Evolutionary conservation across 1,284 basidiomycete genomes (phyloP).

Genomic region (Sanghuangporus sanghuang): DNA sequence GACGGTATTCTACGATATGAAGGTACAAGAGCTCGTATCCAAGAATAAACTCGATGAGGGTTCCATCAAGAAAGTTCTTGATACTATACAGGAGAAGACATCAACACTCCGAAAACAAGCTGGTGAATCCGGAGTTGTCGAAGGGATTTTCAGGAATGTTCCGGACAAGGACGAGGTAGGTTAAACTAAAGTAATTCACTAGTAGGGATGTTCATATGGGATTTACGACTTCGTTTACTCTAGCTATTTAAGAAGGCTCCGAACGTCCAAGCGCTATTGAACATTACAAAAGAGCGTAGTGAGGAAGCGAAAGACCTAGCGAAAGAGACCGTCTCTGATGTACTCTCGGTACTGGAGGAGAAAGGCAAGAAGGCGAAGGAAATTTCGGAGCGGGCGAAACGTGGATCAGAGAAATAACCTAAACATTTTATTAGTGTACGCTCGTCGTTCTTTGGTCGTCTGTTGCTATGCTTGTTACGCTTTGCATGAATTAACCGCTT

Average conservation of each 20-base stretch:
- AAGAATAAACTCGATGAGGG: slow-evolving; percentile 26
- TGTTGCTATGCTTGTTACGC: not conserved
- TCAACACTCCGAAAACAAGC: slow-evolving; percentile 26
- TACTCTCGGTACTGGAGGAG: slow-evolving; percentile 31
- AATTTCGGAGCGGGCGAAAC: slow-evolving; percentile 25
- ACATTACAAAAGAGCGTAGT: slow-evolving; percentile 26
- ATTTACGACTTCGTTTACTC: not conserved
- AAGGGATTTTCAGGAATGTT: slow-evolving; percentile 26
- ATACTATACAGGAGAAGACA: slow-evolving; percentile 27
- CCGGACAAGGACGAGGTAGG: slow-evolving; percentile 29
- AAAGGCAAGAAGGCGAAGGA: slow-evolving; percentile 32
- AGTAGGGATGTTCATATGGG: not conserved
- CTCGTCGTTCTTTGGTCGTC: not conserved
- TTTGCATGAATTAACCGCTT: not conserved
- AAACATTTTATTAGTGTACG: not conserved
- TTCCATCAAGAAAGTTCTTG: slow-evolving; percentile 23
- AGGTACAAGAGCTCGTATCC: slow-evolving; percentile 27
- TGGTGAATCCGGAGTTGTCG: slow-evolving; percentile 25
- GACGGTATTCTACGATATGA: not conserved
- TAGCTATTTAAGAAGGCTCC: slow-evolving; percentile 25
- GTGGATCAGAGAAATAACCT: slow-evolving; percentile 24
- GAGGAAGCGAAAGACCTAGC: slow-evolving; percentile 32
- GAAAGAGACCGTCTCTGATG: slow-evolving; percentile 32
- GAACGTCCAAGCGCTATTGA: slow-evolving; percentile 27
- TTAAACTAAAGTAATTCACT: not conserved